Evolutionary conservation across 2,329 filamentous ascomycete genomes (phyloP), one percentile per base, ranked within the genome.

Genomic region (Pseudogymnoascus sp.): DNA sequence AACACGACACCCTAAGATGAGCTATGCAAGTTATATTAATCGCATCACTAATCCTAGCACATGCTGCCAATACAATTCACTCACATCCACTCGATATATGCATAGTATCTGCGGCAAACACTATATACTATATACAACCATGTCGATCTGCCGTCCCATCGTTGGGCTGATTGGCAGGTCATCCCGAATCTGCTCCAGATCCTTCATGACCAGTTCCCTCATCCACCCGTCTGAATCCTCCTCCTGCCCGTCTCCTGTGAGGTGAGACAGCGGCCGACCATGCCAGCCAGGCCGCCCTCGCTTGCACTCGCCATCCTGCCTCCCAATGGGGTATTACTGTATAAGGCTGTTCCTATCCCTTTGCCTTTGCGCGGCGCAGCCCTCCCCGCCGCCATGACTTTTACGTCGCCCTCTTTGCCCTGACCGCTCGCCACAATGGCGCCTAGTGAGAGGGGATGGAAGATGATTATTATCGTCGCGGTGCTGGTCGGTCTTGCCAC

Each of bases 331-430:
- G 23, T 52, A 52, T 52, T 52, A 52, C 41, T n/a, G n/a, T n/a
- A n/a, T n/a, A 52, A 52, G 41, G 30, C 41, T 52, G 23, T 18
- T 30, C 41, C 41, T 26, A 52, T 52, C 41, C 41, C 41, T 52
- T 52, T 52, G n/a, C 41, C 41, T 52, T 52, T 52, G n/a, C 41
- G 18, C n/a, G 41, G 41, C 41, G 8, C n/a, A n/a, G n/a, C n/a
- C n/a, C n/a, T n/a, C 41, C n/a, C 23, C 23, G n/a, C 41, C n/a
- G 41, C n/a, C 26, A 30, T 52, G 23, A 52, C 41, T 30, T 52
- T 52, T 7, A 52, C 30, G 23, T 28, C 21, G 41, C 9, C 35
- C 15, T 48, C 8, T 28, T 48, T 48, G 41, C 13, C 13, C 23
- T 52, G 8, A 52, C 23, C 2, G n/a, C 41, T 5, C n/a, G 41